These are phyloP conservation scores for Abelmoschus esculentus DNA, from an alignment of 345 rosid species.

Conservation along the genomic window DNA sequence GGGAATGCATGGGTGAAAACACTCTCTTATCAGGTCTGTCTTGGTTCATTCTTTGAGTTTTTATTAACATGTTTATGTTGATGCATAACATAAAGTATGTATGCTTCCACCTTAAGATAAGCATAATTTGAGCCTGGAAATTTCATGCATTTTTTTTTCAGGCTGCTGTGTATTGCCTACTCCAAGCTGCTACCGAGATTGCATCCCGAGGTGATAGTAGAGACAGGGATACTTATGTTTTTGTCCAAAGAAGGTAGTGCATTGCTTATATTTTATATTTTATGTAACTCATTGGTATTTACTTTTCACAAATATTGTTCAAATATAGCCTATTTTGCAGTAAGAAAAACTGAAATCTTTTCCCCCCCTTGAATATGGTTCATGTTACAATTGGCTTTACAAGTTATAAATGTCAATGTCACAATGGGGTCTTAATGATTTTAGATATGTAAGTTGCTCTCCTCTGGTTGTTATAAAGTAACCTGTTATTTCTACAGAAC, in stretches of 20 bases:
- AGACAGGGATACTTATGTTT: slow-evolving; percentile 64
- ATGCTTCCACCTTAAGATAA: not conserved
- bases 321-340: not conserved
- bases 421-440: not conserved
- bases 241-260: slow-evolving; percentile 74
- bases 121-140: not conserved
- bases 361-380: slow-evolving; percentile 3
- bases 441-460: not conserved
- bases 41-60: not conserved
- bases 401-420: not conserved
- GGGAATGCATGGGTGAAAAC: slow-evolving; percentile 80
- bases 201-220: slow-evolving; percentile 65
- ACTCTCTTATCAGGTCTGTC: slow-evolving; percentile 80
- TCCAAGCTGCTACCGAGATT: slow-evolving; percentile 89
- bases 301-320: not conserved
- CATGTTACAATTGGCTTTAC: not conserved
- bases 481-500: not conserved
- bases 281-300: not conserved
- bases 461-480: not conserved
- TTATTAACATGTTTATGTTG: not conserved
- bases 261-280: not conserved
- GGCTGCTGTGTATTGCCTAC: slow-evolving; percentile 76
- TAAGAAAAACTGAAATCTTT: not conserved
- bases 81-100: not conserved
- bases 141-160: slow-evolving; percentile 24